These are phyloP conservation scores for Theobroma grandiflorum DNA, from an alignment of 441 rosid genomes.

Conservation along the genomic window DNA sequence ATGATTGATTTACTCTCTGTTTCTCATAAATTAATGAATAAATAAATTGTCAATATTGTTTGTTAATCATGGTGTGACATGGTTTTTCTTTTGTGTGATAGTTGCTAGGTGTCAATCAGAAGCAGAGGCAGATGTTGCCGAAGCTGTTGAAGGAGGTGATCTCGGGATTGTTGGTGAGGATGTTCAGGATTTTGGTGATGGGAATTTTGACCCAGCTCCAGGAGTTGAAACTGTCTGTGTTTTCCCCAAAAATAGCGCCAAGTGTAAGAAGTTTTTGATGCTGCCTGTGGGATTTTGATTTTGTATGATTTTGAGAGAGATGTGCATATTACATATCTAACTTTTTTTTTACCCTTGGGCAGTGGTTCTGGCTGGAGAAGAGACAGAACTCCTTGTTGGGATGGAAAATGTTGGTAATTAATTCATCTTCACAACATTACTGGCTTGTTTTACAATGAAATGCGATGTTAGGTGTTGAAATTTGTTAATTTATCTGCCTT, in stretches of 20 bases:
- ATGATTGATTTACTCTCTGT: neutral
- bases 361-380: constrained; percentile 95
- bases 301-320: neutral
- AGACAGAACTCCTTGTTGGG: constrained; percentile 85
- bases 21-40: neutral
- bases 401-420: constrained; percentile 85
- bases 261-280: constrained; percentile 47
- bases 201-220: constrained; percentile 64
- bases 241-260: constrained; percentile 87
- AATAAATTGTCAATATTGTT: neutral
- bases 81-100: constrained; percentile 32
- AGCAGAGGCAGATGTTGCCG: constrained; percentile 60
- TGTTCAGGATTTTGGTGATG: constrained; percentile 70
- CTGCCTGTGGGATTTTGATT: neutral
- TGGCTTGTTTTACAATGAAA: constrained; percentile 18
- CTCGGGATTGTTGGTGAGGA: constrained; percentile 84
- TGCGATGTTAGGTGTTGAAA: neutral
- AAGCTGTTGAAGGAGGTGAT: constrained; percentile 63
- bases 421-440: constrained; percentile 6
- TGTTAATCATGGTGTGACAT: constrained; percentile 16
- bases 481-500: constrained; percentile 22
- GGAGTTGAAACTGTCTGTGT: constrained; percentile 78
- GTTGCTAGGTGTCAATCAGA: constrained; percentile 85
- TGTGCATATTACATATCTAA: neutral
- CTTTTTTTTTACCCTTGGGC: constrained; percentile 32